Evolutionary conservation across 2,329 filamentous ascomycete species (phyloP).

Genomic region (Phaeosphaeria sp.): DNA sequence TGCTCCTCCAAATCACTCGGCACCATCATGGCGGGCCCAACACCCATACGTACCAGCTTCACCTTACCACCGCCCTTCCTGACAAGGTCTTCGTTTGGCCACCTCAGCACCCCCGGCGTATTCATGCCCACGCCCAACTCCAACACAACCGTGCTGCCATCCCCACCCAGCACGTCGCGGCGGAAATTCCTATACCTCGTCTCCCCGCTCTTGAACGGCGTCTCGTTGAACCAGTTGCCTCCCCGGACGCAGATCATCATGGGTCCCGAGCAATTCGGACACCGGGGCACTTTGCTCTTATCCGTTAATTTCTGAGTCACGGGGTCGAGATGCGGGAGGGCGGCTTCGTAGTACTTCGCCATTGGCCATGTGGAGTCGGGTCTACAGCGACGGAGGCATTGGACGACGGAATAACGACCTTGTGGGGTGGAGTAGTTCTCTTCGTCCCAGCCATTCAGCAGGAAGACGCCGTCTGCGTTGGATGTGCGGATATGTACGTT

Average conservation of each 20-base stretch:
- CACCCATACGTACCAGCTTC: conserved; percentile 23
- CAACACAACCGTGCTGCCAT: conserved; percentile 26
- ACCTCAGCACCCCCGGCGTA: conserved; percentile 28
- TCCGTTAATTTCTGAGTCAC: conserved; percentile 27
- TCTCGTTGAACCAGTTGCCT: conserved; percentile 36
- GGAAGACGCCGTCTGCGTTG: conserved; percentile 45
- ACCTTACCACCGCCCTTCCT: conserved; percentile 18
- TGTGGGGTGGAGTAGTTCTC: conserved; percentile 40
- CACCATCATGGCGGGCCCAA: conserved; percentile 17
- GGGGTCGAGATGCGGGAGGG: conserved; percentile 24
- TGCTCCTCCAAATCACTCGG: conserved; percentile 22
- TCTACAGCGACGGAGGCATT: conserved; percentile 39
- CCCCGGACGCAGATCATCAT: conserved; percentile 39
- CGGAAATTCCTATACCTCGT: conserved; percentile 26
- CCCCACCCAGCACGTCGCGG: conserved; percentile 1
- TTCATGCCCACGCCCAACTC: conserved; percentile 33
- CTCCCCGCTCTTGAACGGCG: conserved; percentile 28
- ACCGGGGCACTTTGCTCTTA: conserved; percentile 26
- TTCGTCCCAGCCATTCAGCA: conserved; percentile 32
- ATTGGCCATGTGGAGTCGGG: conserved; percentile 34
- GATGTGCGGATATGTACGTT: conserved; percentile 40
- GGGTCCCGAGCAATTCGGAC: conserved; percentile 30
- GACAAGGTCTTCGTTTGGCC: conserved; percentile 31
- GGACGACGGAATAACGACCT: conserved; percentile 38
- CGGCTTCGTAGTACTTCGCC: conserved; percentile 26